Evolutionary conservation across 257 asterid genomes (phyloP).

Genomic region (Solanum virginianum): DNA sequence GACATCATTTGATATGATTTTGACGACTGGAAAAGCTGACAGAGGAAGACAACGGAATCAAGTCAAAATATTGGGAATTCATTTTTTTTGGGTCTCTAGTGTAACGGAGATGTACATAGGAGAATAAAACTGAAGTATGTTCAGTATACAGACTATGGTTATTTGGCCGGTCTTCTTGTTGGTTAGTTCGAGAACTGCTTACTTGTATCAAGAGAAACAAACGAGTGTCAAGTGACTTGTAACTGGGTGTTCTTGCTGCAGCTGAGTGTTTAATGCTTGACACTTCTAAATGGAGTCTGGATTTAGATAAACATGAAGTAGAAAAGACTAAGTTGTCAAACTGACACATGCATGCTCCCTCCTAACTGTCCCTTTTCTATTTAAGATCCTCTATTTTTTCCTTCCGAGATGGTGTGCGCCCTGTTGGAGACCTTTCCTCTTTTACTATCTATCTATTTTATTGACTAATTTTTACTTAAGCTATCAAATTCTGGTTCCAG

Average conservation of each 20-base stretch:
- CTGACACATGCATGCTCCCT: background rate
- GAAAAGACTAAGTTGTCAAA: background rate
- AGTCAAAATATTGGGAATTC: background rate
- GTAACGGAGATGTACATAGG: background rate
- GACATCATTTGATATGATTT: background rate
- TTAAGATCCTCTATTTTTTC: background rate
- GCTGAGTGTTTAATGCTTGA: background rate
- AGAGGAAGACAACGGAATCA: background rate
- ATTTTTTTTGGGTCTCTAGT: background rate
- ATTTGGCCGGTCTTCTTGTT: background rate
- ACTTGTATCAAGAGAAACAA: background rate
- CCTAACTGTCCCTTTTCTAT: background rate
- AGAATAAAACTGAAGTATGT: background rate
- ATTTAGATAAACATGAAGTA: background rate
- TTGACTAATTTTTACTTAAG: background rate
- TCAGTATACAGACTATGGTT: background rate
- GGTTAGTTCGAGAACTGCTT: background rate
- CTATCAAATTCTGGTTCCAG: constrained; percentile 17
- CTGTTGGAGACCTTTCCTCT: background rate
- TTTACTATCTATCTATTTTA: background rate
- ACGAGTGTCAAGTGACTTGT: background rate
- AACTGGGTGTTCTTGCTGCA: background rate
- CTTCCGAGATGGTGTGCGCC: background rate
- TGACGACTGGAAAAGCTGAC: background rate
- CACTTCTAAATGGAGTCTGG: background rate